These are phyloP conservation scores for Globisporangium cystogenes DNA, from an alignment of 352 stramenopile species.

Conservation along the genomic window DNA sequence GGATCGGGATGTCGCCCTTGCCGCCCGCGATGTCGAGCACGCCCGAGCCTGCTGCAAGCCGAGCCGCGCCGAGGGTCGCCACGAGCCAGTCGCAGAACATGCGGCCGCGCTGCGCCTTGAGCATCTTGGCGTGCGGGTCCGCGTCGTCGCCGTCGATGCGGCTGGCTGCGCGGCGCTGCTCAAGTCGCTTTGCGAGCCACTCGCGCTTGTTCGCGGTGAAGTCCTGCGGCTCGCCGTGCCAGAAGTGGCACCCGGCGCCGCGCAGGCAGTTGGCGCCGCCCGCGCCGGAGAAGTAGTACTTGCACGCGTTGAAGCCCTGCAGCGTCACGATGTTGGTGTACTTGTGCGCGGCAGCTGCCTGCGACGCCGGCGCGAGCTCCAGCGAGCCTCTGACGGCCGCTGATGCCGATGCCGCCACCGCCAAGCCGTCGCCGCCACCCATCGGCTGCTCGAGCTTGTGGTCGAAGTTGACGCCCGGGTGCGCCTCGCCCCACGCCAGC, in stretches of 20 bases:
- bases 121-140: constrained; percentile 59
- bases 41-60: constrained; percentile 42
- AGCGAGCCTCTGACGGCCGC: constrained; percentile 32
- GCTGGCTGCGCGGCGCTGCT: constrained; percentile 48
- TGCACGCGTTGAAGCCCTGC: constrained; percentile 77
- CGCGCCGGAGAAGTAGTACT: constrained; percentile 81
- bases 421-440: not conserved
- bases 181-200: constrained; percentile 62
- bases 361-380: constrained; percentile 40
- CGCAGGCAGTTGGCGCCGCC: constrained; percentile 52
- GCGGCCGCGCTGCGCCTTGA: constrained; percentile 67
- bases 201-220: constrained; percentile 59
- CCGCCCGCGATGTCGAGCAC: constrained; percentile 87
- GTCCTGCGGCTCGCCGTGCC: constrained; percentile 55
- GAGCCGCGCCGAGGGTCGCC: constrained; percentile 34
- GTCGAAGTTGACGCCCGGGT: constrained; percentile 52
- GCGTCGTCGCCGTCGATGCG: constrained; percentile 50
- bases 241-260: constrained; percentile 75
- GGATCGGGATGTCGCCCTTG: constrained; percentile 83
- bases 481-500: constrained; percentile 47
- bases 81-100: constrained; percentile 85
- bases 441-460: constrained; percentile 18
- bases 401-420: not conserved
- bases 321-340: constrained; percentile 85
- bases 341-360: constrained; percentile 38